Percentiles rank a stretch among this genome's conserved stretches.
phyloP scores from a whole-genome alignment of 2,329 filamentous ascomycete species.

The Talaromyces sp. region DNA sequence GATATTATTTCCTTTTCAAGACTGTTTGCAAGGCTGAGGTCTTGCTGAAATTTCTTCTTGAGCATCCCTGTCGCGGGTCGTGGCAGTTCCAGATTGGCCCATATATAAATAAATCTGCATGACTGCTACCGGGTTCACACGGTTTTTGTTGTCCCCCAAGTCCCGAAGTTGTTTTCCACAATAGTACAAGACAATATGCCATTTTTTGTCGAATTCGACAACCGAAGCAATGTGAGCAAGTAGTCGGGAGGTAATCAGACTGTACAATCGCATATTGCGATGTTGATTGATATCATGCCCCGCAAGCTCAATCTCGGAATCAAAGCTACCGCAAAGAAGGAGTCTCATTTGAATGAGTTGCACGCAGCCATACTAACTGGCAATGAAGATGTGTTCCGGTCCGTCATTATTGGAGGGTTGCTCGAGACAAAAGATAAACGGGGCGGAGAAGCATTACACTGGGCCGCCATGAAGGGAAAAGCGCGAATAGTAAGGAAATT shows the following conservation, averaged over 20 bases:
- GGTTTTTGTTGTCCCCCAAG: too few species aligned
- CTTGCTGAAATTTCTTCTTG: background rate
- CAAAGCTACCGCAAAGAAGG: background rate
- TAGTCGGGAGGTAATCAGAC: background rate
- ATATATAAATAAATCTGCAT: background rate
- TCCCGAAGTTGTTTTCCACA: too few species aligned
- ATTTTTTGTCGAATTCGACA: background rate
- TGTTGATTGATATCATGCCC: background rate
- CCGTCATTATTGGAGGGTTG: background rate
- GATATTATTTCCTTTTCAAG: background rate
- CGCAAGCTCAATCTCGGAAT: background rate
- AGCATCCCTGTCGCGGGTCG: background rate
- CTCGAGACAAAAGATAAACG: background rate
- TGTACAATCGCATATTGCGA: background rate
- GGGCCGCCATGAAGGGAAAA: background rate
- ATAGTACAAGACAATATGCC: background rate
- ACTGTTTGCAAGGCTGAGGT: background rate
- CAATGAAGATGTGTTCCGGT: background rate
- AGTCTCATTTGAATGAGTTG: background rate
- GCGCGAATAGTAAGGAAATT: background rate
- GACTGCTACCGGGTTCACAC: background rate
- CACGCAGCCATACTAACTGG: background rate
- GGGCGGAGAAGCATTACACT: background rate
- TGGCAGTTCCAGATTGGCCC: background rate
- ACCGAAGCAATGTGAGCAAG: background rate